These are phyloP conservation scores for Fusarium sp. DNA, from an alignment of 2,329 filamentous ascomycete species.

Conservation along the genomic window DNA sequence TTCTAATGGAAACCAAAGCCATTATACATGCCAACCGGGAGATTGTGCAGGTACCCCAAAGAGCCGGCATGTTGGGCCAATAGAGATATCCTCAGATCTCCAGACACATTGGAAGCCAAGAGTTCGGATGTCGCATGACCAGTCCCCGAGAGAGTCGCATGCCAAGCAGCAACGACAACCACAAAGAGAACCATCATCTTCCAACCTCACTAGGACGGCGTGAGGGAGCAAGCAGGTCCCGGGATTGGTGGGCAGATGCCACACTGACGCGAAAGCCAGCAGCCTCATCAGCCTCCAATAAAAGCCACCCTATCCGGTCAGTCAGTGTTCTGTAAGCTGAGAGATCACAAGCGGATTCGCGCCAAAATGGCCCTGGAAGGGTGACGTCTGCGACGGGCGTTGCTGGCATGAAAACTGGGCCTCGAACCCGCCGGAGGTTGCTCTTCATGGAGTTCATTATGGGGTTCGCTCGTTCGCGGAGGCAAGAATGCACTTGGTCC, in stretches of 20 bases:
- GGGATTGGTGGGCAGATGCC: slow-evolving; percentile 9
- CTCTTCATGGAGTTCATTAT: not conserved
- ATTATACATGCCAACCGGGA: slow-evolving; percentile 9
- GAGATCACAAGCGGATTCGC: slow-evolving; percentile 2
- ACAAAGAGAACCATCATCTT: slow-evolving; percentile 5
- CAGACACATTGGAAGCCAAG: slow-evolving; percentile 1
- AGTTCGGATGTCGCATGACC: slow-evolving; percentile 10
- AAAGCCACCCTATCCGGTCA: not conserved
- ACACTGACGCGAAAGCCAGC: not conserved
- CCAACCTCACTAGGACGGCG: slow-evolving; percentile 4
- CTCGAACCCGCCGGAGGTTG: not conserved
- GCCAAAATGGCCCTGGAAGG: not conserved
- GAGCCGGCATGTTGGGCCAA: not conserved
- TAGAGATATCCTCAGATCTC: not conserved
- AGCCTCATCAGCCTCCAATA: slow-evolving; percentile 15
- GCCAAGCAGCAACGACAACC: not conserved
- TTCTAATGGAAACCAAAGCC: slow-evolving; percentile 36
- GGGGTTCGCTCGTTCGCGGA: not conserved
- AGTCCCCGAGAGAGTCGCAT: slow-evolving; percentile 9
- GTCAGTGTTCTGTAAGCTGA: not conserved
- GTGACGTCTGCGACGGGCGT: slow-evolving; percentile 15
- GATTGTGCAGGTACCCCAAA: not conserved
- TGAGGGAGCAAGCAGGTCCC: not conserved
- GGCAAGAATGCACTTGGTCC: slow-evolving; percentile 1
- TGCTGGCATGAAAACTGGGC: slow-evolving; percentile 7